These are phyloP conservation scores for Jacaranda copaia DNA, from an alignment of 257 asterid species.

Conservation along the genomic window DNA sequence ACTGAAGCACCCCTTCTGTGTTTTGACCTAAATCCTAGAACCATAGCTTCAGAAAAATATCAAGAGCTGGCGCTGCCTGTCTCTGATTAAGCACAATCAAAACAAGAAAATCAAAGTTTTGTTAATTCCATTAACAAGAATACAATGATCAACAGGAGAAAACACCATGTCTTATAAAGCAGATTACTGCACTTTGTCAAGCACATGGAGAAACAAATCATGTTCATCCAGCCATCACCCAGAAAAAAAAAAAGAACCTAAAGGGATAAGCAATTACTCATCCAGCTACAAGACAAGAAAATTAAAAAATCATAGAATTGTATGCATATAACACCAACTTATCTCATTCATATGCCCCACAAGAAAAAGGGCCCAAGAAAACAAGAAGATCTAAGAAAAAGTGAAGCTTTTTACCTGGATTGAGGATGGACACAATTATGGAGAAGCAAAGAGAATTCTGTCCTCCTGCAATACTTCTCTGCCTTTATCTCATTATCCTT, in stretches of 20 bases:
- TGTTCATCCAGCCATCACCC: not conserved
- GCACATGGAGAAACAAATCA: not conserved
- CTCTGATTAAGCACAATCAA: slow-evolving; percentile 37
- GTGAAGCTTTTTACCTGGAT: slow-evolving; percentile 37
- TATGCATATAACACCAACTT: slow-evolving; percentile 18
- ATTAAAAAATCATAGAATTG: slow-evolving; percentile 9
- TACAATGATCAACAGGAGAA: slow-evolving; percentile 1
- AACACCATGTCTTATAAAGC: slow-evolving; percentile 3
- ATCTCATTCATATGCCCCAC: slow-evolving; percentile 8
- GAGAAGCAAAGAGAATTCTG: no score
- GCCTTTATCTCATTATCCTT: slow-evolving; percentile 14
- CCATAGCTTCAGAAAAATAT: slow-evolving; percentile 62
- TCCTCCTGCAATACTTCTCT: slow-evolving; percentile 21
- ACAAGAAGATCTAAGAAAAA: not conserved
- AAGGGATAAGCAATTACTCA: slow-evolving; percentile 2
- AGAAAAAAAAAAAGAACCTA: not conserved
- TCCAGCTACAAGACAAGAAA: slow-evolving; percentile 20
- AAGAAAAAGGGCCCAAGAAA: not conserved
- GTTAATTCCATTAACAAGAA: slow-evolving; percentile 24
- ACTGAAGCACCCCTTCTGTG: slow-evolving; percentile 62
- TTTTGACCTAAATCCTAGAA: slow-evolving; percentile 80
- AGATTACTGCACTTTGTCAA: slow-evolving; percentile 15
- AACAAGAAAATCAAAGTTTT: slow-evolving; percentile 28
- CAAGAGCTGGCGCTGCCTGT: slow-evolving; percentile 18
- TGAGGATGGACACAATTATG: slow-evolving; percentile 33